Conservation (phyloP, 2,329 filamentous ascomycete species). For the Chlorencoelia australis region DNA sequence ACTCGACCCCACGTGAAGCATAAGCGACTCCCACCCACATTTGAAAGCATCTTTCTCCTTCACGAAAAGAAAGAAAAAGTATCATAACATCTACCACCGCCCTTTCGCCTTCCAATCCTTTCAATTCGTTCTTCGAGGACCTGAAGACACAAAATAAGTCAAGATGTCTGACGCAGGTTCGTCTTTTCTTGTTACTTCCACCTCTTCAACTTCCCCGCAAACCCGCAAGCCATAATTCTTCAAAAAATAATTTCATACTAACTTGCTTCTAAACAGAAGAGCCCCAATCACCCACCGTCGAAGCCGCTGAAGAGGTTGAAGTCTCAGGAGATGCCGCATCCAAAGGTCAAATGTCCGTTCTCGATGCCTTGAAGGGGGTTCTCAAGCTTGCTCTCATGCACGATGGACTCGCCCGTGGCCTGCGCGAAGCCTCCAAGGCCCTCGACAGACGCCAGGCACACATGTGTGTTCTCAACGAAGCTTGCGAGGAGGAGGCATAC, state of each 20-base stretch:
- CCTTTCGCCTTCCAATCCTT: too few species aligned
- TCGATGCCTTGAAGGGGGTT: constrained; percentile 97
- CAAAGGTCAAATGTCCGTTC: constrained; percentile 93
- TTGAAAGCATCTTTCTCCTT: too few species aligned
- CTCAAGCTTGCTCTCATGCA: constrained; percentile 98
- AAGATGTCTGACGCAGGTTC: constrained; percentile 14
- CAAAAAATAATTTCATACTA: constrained; percentile 4
- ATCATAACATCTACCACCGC: too few species aligned
- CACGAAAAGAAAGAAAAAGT: too few species aligned
- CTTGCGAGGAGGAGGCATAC: constrained; percentile 99
- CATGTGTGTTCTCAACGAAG: constrained; percentile 99
- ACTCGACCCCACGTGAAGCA: too few species aligned
- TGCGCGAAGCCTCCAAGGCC: constrained; percentile 97
- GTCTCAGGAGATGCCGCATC: constrained; percentile 79
- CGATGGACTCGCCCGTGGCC: constrained; percentile 96
- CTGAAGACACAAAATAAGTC: constrained; percentile 19
- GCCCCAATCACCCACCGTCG: constrained; percentile 77
- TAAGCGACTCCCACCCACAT: too few species aligned
- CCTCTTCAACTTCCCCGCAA: background rate
- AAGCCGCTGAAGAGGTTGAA: constrained; percentile 82
- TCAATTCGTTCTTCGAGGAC: constrained; percentile 25
- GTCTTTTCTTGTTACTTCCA: background rate
- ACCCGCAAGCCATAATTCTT: background rate
- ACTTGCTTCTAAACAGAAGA: constrained; percentile 66
- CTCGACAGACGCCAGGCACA: constrained; percentile 97